Evolutionary conservation across 2,329 filamentous ascomycete species (phyloP).

Genomic region (Knufia petricola): DNA sequence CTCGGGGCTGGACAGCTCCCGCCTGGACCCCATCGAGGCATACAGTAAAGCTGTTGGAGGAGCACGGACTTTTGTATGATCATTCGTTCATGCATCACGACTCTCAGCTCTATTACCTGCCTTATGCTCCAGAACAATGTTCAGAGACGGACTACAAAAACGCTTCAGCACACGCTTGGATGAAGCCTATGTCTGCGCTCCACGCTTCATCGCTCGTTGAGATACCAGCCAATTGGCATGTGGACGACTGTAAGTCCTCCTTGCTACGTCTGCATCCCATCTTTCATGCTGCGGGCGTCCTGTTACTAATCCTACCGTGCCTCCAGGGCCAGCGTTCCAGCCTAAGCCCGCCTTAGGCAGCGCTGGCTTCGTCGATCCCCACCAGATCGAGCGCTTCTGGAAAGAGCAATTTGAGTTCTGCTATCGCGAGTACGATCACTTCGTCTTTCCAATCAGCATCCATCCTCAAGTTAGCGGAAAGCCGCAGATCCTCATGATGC

Average conservation of each 20-base stretch:
- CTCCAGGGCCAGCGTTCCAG: too few relatives aligned
- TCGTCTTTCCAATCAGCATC: conserved; percentile 40
- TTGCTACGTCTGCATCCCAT: too few relatives aligned
- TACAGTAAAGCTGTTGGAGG: conserved; percentile 33
- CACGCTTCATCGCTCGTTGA: too few relatives aligned
- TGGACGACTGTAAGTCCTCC: conserved; percentile 41
- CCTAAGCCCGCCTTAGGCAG: conserved; percentile 24
- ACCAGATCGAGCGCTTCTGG: conserved; percentile 36
- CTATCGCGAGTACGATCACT: conserved; percentile 38
- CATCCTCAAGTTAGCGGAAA: conserved; percentile 42
- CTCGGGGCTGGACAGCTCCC: conserved; percentile 37
- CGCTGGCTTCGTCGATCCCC: conserved; percentile 26
- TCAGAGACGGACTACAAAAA: too few relatives aligned
- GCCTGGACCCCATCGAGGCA: conserved; percentile 33
- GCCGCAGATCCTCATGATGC: conserved; percentile 39
- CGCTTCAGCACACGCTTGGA: too few relatives aligned
- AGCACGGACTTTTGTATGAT: conserved; percentile 37
- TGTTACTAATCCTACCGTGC: too few relatives aligned
- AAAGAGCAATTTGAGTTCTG: conserved; percentile 39
- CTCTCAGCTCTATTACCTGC: conserved; percentile 28
- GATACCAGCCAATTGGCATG: conserved; percentile 34
- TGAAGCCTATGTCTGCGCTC: conserved; percentile 18
- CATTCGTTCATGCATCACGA: conserved; percentile 43
- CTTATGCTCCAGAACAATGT: conserved; percentile 20
- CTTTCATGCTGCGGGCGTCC: too few relatives aligned